These are phyloP conservation scores for Xylaria telfairii DNA, from an alignment of 495 filamentous ascomycete species.

Conservation along the genomic window DNA sequence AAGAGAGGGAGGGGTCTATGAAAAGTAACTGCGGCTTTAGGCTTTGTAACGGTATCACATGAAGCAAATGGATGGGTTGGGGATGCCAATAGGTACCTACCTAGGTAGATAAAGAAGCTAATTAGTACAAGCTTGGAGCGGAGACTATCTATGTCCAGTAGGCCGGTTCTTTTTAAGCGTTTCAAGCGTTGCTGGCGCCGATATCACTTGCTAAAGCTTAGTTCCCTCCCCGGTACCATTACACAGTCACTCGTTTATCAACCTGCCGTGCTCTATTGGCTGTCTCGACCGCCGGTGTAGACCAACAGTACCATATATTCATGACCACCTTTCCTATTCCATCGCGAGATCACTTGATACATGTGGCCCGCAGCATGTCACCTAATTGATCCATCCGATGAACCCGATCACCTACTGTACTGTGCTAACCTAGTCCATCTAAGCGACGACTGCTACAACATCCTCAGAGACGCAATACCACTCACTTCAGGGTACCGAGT, in stretches of 20 bases:
- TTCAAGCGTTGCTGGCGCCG: not conserved
- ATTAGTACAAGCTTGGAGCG: conserved; percentile 2
- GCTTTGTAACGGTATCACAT: not conserved
- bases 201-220: not conserved
- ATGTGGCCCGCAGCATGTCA: not conserved
- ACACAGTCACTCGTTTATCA: not conserved
- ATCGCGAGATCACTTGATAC: not conserved
- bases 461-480: not conserved
- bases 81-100: conserved; percentile 5
- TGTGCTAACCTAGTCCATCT: no score
- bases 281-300: not conserved
- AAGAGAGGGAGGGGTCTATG: not conserved
- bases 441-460: not conserved
- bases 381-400: not conserved
- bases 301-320: not conserved
- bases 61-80: not conserved
- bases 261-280: conserved; percentile 12
- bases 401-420: not conserved
- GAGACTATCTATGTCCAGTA: conserved; percentile 12
- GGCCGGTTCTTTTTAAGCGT: not conserved
- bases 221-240: conserved; percentile 1
- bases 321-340: not conserved
- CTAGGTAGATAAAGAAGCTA: no score
- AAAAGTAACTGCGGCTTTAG: not conserved
- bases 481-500: no score